Evolutionary conservation across 768 basidiomycete species (phyloP).

Genomic region (Tricholoma hemisulphureum): DNA sequence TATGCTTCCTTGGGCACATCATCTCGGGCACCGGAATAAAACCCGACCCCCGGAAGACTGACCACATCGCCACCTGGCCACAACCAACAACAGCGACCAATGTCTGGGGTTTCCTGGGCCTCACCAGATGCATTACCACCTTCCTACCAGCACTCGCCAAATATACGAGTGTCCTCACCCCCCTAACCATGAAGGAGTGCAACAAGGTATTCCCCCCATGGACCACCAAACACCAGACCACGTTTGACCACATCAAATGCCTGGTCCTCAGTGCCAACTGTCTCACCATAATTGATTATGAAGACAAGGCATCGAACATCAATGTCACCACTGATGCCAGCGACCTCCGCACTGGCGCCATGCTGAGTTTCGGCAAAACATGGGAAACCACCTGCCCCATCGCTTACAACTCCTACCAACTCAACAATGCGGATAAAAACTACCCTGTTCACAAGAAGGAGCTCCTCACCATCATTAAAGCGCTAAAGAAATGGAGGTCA

Average conservation of each 20-base stretch:
- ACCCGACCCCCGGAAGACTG: background rate
- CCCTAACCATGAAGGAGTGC: background rate
- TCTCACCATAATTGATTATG: slow-evolving; percentile 29
- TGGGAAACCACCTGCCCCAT: slow-evolving; percentile 30
- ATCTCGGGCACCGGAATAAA: background rate
- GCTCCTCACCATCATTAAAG: no score
- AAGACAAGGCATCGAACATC: slow-evolving; percentile 19
- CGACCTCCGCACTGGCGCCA: slow-evolving; percentile 21
- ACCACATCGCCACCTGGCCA: background rate
- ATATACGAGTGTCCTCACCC: slow-evolving; percentile 19
- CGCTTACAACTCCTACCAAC: no score
- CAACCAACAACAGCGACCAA: background rate
- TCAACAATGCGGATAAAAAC: no score
- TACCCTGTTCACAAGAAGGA: no score
- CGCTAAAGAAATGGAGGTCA: no score
- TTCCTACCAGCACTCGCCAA: slow-evolving; percentile 31
- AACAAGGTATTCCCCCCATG: slow-evolving; percentile 24
- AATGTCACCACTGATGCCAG: slow-evolving; percentile 29
- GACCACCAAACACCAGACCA: slow-evolving; percentile 17
- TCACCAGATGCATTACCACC: no score
- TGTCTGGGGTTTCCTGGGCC: slow-evolving; percentile 26
- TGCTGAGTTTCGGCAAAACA: slow-evolving; percentile 24
- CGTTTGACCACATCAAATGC: slow-evolving; percentile 27
- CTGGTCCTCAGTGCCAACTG: slow-evolving; percentile 21
- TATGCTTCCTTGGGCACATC: background rate